These are phyloP conservation scores for Bromus sterilis DNA, from an alignment of 176 grass and related monocot genomes.

Conservation along the genomic window DNA sequence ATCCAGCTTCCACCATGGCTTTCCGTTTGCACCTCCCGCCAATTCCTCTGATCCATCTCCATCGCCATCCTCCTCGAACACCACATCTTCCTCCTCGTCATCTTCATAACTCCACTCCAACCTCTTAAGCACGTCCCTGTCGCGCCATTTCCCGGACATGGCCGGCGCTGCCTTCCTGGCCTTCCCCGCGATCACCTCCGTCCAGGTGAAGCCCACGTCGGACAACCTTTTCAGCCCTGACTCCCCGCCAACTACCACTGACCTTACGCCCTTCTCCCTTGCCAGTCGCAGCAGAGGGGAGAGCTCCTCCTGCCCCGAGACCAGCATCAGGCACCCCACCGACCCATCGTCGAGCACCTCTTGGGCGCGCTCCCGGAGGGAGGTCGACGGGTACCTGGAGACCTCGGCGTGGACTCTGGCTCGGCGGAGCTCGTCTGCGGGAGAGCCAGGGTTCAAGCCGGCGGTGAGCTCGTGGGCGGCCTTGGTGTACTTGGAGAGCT, in stretches of 20 bases:
- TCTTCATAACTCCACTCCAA: slow-evolving; percentile 54
- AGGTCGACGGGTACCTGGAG: slow-evolving; percentile 1
- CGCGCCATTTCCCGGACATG: slow-evolving; percentile 40
- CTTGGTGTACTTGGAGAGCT: slow-evolving; percentile 67
- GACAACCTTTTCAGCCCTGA: slow-evolving; percentile 35
- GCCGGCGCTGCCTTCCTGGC: slow-evolving; percentile 36
- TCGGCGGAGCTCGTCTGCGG: slow-evolving; percentile 35
- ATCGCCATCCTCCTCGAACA: slow-evolving; percentile 26
- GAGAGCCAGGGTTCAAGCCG: background rate
- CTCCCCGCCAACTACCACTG: slow-evolving; percentile 49
- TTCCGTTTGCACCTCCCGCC: background rate
- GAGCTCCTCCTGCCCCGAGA: slow-evolving; percentile 32
- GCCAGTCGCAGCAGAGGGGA: slow-evolving; percentile 33
- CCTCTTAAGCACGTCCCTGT: slow-evolving; percentile 35
- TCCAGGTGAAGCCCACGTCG: slow-evolving; percentile 43
- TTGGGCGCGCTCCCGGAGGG: slow-evolving; percentile 25
- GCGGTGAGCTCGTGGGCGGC: slow-evolving; percentile 45
- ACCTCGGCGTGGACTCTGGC: slow-evolving; percentile 27
- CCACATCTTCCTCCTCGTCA: slow-evolving; percentile 21
- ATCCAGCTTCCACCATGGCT: slow-evolving; percentile 60
- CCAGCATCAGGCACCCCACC: slow-evolving; percentile 35
- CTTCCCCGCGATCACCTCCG: slow-evolving; percentile 48
- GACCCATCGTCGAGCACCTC: slow-evolving; percentile 49
- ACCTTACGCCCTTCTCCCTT: slow-evolving; percentile 36
- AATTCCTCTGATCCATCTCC: background rate